Conservation (phyloP, 2,329 filamentous ascomycete genomes). For the Byssoonygena ceratinophila region DNA sequence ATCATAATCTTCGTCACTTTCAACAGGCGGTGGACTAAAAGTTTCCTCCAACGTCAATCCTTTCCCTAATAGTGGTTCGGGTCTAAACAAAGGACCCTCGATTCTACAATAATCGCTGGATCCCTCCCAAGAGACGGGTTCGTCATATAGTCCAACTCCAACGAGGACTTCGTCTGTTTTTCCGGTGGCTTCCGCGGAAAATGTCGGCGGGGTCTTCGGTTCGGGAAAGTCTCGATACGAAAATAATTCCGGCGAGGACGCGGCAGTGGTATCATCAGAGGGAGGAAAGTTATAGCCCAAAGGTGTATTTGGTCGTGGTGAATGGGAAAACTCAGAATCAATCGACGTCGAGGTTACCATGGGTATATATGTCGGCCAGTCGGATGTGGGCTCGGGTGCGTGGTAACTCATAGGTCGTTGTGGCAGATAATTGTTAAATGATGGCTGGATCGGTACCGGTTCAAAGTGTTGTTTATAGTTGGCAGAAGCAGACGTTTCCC, state of each 20-base stretch:
- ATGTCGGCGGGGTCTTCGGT: slow-evolving; percentile 17
- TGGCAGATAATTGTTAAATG: not conserved
- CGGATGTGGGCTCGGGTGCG: slow-evolving; percentile 1
- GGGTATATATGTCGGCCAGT: slow-evolving; percentile 7
- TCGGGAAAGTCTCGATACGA: slow-evolving; percentile 29
- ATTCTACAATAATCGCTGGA: slow-evolving; percentile 18
- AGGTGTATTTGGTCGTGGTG: not conserved
- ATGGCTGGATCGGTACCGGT: not conserved
- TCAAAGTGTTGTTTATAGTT: not conserved
- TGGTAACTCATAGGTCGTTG: not conserved
- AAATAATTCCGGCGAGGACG: slow-evolving; percentile 32
- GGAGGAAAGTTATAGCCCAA: not conserved
- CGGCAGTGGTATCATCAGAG: slow-evolving; percentile 20
- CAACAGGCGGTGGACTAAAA: slow-evolving; percentile 54
- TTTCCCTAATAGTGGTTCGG: slow-evolving; percentile 51
- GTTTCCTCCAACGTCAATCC: slow-evolving; percentile 73
- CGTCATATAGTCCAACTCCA: slow-evolving; percentile 74
- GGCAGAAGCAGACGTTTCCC: not conserved
- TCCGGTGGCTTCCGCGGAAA: not conserved
- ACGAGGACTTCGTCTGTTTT: slow-evolving; percentile 56
- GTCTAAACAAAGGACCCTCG: slow-evolving; percentile 31
- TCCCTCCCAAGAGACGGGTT: slow-evolving; percentile 47
- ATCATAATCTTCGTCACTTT: slow-evolving; percentile 41
- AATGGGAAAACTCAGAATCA: slow-evolving; percentile 1
- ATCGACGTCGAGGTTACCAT: slow-evolving; percentile 2